Percentiles rank a stretch among this genome's conserved stretches.
These are phyloP conservation scores for Populus simonii DNA, from an alignment of 345 rosid genomes.

Conservation along the genomic window DNA sequence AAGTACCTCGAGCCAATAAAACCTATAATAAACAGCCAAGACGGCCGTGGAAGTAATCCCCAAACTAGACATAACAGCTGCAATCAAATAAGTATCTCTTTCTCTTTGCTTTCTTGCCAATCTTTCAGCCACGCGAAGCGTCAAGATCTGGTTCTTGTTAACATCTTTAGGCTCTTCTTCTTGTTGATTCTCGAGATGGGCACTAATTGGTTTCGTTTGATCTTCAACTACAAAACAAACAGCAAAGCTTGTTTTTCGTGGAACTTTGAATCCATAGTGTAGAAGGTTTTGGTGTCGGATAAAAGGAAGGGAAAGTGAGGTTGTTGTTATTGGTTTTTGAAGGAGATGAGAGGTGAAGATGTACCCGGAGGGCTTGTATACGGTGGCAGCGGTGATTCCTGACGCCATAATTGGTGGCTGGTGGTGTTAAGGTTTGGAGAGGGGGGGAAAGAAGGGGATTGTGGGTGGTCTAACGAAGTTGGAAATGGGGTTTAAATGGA, in stretches of 20 bases:
- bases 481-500: slow-evolving; percentile 19
- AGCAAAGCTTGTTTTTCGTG: slow-evolving; percentile 35
- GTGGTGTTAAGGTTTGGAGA: not conserved
- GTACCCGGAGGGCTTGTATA: slow-evolving; percentile 39
- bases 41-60: slow-evolving; percentile 59
- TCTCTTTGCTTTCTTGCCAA: slow-evolving; percentile 42
- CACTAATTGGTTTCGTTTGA: slow-evolving; percentile 23
- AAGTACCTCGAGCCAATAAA: slow-evolving; percentile 64
- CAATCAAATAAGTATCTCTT: slow-evolving; percentile 50
- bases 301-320: slow-evolving; percentile 4
- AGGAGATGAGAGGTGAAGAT: slow-evolving; percentile 23
- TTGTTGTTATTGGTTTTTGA: slow-evolving; percentile 31
- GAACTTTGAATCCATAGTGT: not conserved
- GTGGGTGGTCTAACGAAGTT: not conserved
- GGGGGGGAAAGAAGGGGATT: not conserved
- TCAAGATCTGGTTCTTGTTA: slow-evolving; percentile 6
- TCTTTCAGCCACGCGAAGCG: slow-evolving; percentile 33
- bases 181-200: slow-evolving; percentile 25
- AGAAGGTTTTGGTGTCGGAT: not conserved
- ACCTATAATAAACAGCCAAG: slow-evolving; percentile 55
- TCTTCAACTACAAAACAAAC: slow-evolving; percentile 67
- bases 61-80: slow-evolving; percentile 55
- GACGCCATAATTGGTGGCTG: slow-evolving; percentile 57
- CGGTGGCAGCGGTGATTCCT: slow-evolving; percentile 45
- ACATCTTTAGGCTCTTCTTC: slow-evolving; percentile 3